These are phyloP conservation scores for Rhizopus stolonifer DNA, from an alignment of 371 early-diverging fungal species.

Conservation along the genomic window DNA sequence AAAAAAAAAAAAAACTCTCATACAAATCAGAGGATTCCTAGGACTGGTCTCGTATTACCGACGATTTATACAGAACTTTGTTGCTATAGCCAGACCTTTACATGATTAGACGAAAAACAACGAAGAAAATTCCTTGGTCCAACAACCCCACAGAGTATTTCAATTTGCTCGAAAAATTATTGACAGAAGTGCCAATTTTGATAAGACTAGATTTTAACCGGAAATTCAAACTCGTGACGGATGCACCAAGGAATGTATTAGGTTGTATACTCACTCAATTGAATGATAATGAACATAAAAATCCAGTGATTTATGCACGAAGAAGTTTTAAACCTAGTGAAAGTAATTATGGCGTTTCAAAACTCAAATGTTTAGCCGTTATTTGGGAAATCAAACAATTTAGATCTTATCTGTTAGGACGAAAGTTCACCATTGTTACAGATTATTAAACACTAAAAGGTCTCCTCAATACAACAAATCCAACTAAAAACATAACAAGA, in stretches of 20 bases:
- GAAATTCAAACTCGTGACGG: neutral
- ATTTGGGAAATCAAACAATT: neutral
- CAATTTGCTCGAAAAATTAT: neutral
- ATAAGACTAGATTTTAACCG: no score
- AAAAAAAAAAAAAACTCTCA: neutral
- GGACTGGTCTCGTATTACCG: conserved; percentile 2
- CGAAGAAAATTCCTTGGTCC: neutral
- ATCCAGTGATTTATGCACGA: neutral
- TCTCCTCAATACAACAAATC: neutral
- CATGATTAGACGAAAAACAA: conserved; percentile 2
- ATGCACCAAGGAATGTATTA: neutral
- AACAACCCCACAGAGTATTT: neutral
- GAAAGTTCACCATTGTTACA: neutral
- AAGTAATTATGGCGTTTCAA: conserved; percentile 1
- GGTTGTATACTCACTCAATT: neutral
- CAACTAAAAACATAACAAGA: neutral
- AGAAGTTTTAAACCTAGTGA: neutral
- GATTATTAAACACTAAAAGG: neutral
- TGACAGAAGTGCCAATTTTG: neutral
- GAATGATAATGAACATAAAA: neutral
- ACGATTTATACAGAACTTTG: conserved; percentile 1
- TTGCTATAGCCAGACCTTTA: conserved; percentile 1
- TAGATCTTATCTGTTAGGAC: neutral
- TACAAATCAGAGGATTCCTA: neutral
- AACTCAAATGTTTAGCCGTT: conserved; percentile 3